Conservation (phyloP, 805 yeast species). For the Lipomyces kockii region DNA sequence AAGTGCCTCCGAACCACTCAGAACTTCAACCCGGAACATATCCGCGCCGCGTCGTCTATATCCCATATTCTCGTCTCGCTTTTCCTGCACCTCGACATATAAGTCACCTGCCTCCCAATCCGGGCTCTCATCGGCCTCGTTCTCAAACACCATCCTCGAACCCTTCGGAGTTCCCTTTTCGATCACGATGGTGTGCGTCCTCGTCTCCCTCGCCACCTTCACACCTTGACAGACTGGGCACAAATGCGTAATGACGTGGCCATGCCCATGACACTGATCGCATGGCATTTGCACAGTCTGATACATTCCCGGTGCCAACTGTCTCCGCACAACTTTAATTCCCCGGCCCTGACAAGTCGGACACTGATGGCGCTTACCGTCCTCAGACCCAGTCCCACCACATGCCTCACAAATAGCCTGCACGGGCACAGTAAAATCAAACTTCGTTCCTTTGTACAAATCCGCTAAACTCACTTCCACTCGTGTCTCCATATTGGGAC, state of each 20-base stretch:
- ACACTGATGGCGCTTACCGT: conserved; percentile 72
- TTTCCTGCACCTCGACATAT: conserved; percentile 63
- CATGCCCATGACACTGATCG: conserved; percentile 79
- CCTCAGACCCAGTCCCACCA: conserved; percentile 83
- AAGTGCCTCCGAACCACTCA: conserved; percentile 72
- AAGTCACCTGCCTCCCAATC: conserved; percentile 84
- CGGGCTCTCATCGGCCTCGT: conserved; percentile 85
- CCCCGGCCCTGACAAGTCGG: conserved; percentile 77
- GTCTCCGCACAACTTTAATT: conserved; percentile 62
- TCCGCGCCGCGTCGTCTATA: conserved; percentile 77
- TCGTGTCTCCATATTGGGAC: conserved; percentile 63
- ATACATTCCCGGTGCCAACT: conserved; percentile 87
- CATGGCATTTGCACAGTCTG: conserved; percentile 83
- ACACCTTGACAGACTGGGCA: conserved; percentile 76
- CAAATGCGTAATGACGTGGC: conserved; percentile 63
- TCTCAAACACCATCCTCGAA: conserved; percentile 61
- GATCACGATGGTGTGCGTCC: conserved; percentile 65
- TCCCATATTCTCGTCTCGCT: conserved; percentile 60
- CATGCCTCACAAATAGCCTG: conserved; percentile 78
- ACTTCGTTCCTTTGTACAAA: conserved; percentile 68
- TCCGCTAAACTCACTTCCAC: conserved; percentile 65
- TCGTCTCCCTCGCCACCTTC: conserved; percentile 60
- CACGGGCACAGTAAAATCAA: conserved; percentile 67
- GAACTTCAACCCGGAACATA: conserved; percentile 78
- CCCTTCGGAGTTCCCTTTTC: conserved; percentile 73